Evolutionary conservation across 129 eudicot genomes (phyloP), one percentile per base, ranked within the genome.

Genomic region (Calendula officinalis): DNA sequence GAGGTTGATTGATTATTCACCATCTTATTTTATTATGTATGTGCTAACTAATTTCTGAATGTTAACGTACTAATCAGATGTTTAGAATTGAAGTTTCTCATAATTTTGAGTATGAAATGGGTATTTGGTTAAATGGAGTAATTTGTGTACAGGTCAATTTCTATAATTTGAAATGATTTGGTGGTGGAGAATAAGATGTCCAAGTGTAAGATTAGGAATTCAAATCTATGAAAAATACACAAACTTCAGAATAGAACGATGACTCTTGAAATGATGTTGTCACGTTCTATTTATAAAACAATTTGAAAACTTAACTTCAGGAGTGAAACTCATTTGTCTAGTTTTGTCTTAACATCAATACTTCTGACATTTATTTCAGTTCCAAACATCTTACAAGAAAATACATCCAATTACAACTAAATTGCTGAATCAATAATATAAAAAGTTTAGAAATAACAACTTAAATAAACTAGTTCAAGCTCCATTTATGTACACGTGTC

Each of bases 1-100:
- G 98, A 5, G 96, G 96, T 3, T 85, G 75, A 88, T 47, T 37
- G 11, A n/a, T 15, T 49, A 48, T 5, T 22, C 22, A 13, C 60
- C 47, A 14, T 65, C 37, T 65, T 50, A 38, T 50, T 50, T 47
- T 12, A 9, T 41, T 14, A 43, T 30, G 37, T 63, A 43, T 35
- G 33, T 47, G 17, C 17, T 63, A 37, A 17, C 70, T 49, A 49
- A 2, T 48, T 50, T 37, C 49, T 37, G 13, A 13, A n/a, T 40
- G 69, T 51, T 14, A 14, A 14, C 61, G 55, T 61, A 52, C 47
- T 50, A 37, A 48, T 16, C 17, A 64, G 14, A 59, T 12, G 5
- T 57, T 62, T 27, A 16, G 49, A 56, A 43, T 47, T 45, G 35
- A 7, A 36, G 55, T 55, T 56, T 64, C 14, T 47, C 16, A 68